Base-by-base conservation (phyloP, 2,329 filamentous ascomycete species). In the Microsporum canis region DNA sequence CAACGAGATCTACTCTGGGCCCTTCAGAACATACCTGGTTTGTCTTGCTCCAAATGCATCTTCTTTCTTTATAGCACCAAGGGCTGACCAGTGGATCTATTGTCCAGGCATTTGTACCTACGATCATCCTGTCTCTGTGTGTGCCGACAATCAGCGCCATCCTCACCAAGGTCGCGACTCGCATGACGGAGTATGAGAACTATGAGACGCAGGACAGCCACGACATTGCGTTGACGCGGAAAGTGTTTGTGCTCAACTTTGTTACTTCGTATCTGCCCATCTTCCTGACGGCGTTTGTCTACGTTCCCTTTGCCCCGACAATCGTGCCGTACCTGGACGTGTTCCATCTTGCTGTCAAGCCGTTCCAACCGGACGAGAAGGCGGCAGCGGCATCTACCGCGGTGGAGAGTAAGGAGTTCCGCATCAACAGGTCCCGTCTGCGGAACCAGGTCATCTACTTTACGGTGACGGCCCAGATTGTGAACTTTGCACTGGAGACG, bases 221-320 rank as follows among this genome's bases (percentile, higher is more conserved):
- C 68, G 85, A 95, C 63, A 84, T 88, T 23, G 88, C 91, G 1
- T 83, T 96, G 70, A 89, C 94, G 0, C 86, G 89, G 62, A 99
- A 99, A 78, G 88, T 95, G 38, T 97, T 99, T 69, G 85, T 97
- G 12, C 83, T 97, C 69, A 95, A 96, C 77, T 96, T 96, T 75
- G 92, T 97, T 75, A 95, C 91, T 4, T 95, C 91, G 0, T 97
- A 96, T 72, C 84, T 95, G 59, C 88, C 90, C 0, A 86, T 95
- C n/a, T 86, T 95, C 70, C 82, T 97, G 17, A 96, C 91, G 0
- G 89, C 91, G 0, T 97, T 96, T 67, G 85, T 96, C 64, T 97
- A 96, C 69, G 89, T 96, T 23, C 92, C 92, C 0, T 97, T 97
- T 68, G 92, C 89, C 12, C 84, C 85, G 63, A 75, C 90, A 53